Percentiles rank a stretch among this genome's conserved stretches.
These are phyloP conservation scores for Aspergillus jensenii DNA, from an alignment of 2,329 filamentous ascomycete genomes.

Conservation along the genomic window DNA sequence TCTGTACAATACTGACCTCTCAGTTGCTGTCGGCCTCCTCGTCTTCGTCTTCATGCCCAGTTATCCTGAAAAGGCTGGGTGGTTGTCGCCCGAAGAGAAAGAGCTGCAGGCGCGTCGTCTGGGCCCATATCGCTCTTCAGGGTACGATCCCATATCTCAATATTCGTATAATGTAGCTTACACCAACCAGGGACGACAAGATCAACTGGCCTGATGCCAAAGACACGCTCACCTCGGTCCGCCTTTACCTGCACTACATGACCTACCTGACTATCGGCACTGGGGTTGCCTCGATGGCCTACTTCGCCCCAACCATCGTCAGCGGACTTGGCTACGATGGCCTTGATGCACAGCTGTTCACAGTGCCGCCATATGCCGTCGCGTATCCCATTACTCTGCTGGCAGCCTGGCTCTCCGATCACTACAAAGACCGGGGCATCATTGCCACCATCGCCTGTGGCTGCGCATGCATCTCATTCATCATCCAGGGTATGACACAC, in stretches of 20 bases:
- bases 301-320: constrained; percentile 32
- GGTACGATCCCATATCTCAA: background rate
- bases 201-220: constrained; percentile 10
- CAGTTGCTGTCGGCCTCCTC: background rate
- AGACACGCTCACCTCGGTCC: background rate
- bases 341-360: constrained; percentile 19
- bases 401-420: constrained; percentile 6
- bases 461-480: background rate
- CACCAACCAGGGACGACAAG: background rate
- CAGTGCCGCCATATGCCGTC: constrained; percentile 19
- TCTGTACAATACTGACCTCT: background rate
- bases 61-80: constrained; percentile 21
- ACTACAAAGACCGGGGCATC: background rate
- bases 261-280: constrained; percentile 1
- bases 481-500: background rate
- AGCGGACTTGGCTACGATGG: constrained; percentile 19
- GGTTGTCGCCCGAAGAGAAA: constrained; percentile 17
- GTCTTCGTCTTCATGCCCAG: constrained; percentile 19
- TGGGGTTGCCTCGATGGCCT: constrained; percentile 24
- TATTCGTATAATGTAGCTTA: background rate
- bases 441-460: background rate
- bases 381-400: constrained; percentile 16
- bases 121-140: background rate
- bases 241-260: constrained; percentile 5
- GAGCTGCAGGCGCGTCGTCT: background rate